These are phyloP conservation scores for Trichophyton rubrum DNA, from an alignment of 2,329 filamentous ascomycete genomes.

Conservation along the genomic window DNA sequence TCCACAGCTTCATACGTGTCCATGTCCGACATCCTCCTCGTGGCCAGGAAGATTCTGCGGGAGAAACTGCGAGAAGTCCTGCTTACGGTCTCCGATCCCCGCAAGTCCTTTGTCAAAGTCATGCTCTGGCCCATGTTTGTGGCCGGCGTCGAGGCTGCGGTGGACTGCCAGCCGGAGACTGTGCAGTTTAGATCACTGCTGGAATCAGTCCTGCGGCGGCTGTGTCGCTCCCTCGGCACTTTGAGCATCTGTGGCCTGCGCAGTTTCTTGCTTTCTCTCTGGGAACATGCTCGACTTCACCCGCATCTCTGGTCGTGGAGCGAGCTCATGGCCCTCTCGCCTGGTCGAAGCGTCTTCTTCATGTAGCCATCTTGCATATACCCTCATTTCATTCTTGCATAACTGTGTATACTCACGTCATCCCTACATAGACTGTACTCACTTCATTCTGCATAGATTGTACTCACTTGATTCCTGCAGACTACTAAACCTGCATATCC, in stretches of 20 bases:
- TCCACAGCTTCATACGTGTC: conserved; percentile 7
- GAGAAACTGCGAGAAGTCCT: conserved; percentile 7
- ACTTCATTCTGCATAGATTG: neutral
- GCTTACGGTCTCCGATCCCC: neutral
- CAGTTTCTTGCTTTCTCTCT: conserved; percentile 8
- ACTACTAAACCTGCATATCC: conserved; percentile 12
- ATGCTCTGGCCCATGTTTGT: conserved; percentile 13
- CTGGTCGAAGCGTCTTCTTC: neutral
- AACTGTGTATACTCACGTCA: no score
- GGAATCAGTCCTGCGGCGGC: neutral
- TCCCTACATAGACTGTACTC: neutral
- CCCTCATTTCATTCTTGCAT: neutral
- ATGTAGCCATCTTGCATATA: neutral
- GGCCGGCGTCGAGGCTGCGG: conserved; percentile 12
- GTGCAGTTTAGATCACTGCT: conserved; percentile 4
- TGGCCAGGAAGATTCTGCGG: conserved; percentile 11
- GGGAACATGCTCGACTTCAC: neutral
- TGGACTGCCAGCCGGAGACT: conserved; percentile 1
- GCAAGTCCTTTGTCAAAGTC: conserved; percentile 9
- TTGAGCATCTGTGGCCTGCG: conserved; percentile 9
- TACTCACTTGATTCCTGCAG: neutral
- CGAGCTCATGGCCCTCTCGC: conserved; percentile 8
- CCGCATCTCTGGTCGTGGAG: conserved; percentile 9
- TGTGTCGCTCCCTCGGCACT: conserved; percentile 10
- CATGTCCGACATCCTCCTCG: conserved; percentile 9